Evolutionary conservation across 345 rosid species (phyloP).

Genomic region (Eucalyptus grandis): DNA sequence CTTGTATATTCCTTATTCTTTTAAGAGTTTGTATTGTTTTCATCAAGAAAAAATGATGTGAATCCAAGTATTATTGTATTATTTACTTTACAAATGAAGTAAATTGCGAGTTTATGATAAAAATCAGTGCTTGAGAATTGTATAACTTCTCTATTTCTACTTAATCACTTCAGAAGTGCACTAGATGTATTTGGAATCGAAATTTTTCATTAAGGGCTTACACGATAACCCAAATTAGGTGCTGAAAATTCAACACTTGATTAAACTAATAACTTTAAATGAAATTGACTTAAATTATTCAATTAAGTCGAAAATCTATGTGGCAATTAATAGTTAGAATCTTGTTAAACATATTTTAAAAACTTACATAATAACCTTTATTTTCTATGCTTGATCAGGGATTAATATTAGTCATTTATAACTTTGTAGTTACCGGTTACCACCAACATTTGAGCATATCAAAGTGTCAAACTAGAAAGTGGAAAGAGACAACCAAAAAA

Average conservation of each 20-base stretch:
- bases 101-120: fast-evolving
- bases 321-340: neutral
- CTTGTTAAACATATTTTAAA: neutral
- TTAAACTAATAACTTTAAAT: neutral
- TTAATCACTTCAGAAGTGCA: neutral
- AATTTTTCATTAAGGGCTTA: neutral
- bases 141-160: neutral
- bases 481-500: neutral
- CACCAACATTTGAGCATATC: neutral
- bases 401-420: neutral
- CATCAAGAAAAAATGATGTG: neutral
- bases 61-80: neutral
- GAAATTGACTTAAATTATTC: neutral
- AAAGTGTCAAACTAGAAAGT: neutral
- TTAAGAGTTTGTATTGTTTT: neutral
- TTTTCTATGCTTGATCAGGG: neutral
- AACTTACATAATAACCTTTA: neutral
- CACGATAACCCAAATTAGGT: neutral
- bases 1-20: neutral
- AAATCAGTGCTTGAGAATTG: neutral
- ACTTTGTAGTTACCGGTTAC: neutral
- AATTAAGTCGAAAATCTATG: neutral
- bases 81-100: neutral
- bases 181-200: neutral
- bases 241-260: neutral